Evolutionary conservation across 306 rosid species (phyloP).

Genomic region (Trichosanthes truncata): DNA sequence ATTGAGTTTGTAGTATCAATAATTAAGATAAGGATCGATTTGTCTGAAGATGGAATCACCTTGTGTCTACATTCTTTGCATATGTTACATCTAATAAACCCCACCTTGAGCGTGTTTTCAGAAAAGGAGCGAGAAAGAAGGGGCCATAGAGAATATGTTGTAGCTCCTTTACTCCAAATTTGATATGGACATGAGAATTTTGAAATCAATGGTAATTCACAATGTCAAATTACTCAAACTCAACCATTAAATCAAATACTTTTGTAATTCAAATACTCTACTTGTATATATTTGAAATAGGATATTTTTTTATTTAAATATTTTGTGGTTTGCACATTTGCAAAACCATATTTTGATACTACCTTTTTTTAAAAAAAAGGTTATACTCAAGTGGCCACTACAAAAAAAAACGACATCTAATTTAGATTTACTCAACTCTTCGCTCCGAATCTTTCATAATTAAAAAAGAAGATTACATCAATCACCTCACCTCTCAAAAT

Average conservation of each 20-base stretch:
- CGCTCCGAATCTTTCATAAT: background rate
- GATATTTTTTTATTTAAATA: too few species aligned
- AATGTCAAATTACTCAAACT: background rate
- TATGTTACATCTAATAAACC: background rate
- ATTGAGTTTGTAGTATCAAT: background rate
- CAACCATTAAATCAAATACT: background rate
- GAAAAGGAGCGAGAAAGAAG: background rate
- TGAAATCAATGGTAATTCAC: background rate
- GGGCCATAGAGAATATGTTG: background rate
- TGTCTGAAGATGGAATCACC: background rate
- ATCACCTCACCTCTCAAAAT: background rate
- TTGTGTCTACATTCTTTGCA: background rate
- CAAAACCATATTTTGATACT: too few species aligned
- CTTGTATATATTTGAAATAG: too few species aligned
- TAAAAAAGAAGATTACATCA: background rate
- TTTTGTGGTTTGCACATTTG: too few species aligned
- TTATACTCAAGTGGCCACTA: too few species aligned
- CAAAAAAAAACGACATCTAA: too few species aligned
- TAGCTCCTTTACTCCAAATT: background rate
- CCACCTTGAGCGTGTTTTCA: background rate
- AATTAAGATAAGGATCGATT: background rate
- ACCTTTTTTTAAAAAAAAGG: too few species aligned
- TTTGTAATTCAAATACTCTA: too few species aligned
- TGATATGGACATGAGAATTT: background rate
- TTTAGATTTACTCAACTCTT: background rate